These are phyloP conservation scores for Rhizoctonia solani DNA, from an alignment of 1,284 basidiomycete genomes.

Conservation along the genomic window DNA sequence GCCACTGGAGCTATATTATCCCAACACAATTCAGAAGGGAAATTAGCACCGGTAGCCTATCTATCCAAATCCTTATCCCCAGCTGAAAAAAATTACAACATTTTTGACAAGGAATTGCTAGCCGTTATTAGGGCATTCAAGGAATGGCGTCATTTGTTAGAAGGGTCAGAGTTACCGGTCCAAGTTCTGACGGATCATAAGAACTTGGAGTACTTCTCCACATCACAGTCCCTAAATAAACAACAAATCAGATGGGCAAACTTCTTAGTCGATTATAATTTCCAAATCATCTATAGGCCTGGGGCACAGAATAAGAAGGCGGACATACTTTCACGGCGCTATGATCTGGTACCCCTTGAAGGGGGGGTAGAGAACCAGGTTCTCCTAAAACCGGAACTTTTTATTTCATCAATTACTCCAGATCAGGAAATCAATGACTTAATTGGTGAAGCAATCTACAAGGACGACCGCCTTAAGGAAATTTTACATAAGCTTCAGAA, in stretches of 20 bases:
- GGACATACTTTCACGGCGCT: slow-evolving; percentile 14
- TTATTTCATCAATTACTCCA: not conserved
- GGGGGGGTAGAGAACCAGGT: slow-evolving; percentile 2
- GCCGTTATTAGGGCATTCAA: not conserved
- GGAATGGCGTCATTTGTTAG: not conserved
- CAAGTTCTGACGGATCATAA: slow-evolving; percentile 5
- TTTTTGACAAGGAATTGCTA: not conserved
- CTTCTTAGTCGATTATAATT: slow-evolving; percentile 17
- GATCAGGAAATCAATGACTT: not conserved
- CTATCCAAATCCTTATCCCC: not conserved
- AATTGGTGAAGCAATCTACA: not conserved
- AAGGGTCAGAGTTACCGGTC: not conserved
- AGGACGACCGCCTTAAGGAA: no score
- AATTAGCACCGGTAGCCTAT: slow-evolving; percentile 10
- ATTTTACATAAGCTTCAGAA: no score
- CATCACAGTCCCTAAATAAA: slow-evolving; percentile 5
- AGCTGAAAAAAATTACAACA: not conserved
- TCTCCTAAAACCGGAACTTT: not conserved
- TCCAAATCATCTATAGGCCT: slow-evolving; percentile 14
- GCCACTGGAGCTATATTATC: slow-evolving; percentile 17
- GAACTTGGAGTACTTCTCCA: slow-evolving; percentile 12
- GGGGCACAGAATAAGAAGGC: slow-evolving; percentile 11
- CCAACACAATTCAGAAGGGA: not conserved
- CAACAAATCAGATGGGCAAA: slow-evolving; percentile 16
- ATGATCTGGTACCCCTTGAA: slow-evolving; percentile 29